phyloP scores from a whole-genome alignment of 2,329 filamentous ascomycete genomes.

The Penicillium hesseltinei region DNA sequence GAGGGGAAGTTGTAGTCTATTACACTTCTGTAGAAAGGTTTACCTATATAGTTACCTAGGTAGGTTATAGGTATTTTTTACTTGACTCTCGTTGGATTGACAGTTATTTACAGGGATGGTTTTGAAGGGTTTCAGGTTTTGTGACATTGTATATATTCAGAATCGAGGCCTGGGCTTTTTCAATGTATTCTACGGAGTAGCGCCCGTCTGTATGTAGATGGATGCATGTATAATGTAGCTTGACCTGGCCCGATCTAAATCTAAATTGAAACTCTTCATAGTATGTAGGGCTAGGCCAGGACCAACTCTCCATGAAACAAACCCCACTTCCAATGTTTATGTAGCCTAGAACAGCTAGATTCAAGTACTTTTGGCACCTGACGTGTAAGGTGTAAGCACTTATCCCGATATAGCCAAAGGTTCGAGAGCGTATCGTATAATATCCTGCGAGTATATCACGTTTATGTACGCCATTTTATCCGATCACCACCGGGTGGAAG shows the following conservation, averaged over 20 bases:
- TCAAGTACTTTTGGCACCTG: conserved; percentile 6
- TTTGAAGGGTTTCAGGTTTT: not conserved
- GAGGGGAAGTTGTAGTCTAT: conserved; percentile 45
- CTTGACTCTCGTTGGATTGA: not conserved
- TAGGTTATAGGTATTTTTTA: no score
- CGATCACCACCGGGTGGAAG: not conserved
- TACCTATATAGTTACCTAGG: no score
- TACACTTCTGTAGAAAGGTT: not conserved
- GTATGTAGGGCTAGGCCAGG: not conserved
- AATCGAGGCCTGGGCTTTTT: not conserved
- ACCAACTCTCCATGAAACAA: not conserved
- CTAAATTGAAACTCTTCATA: not conserved
- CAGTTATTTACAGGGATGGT: not conserved
- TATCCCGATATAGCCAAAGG: conserved; percentile 1
- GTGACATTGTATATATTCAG: not conserved
- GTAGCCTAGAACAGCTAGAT: not conserved
- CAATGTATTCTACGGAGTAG: not conserved
- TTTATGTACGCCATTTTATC: conserved; percentile 4
- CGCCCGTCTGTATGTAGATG: not conserved
- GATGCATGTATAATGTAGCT: not conserved
- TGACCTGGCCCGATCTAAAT: not conserved
- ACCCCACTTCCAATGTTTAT: not conserved
- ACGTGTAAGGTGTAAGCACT: conserved; percentile 10
- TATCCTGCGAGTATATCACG: conserved; percentile 3
- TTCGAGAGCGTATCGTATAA: not conserved